Percentiles rank a stretch among this genome's conserved stretches.
phyloP scores from a whole-genome alignment of 2,329 filamentous ascomycete species.

The Neopestalotiopsis sp. region DNA sequence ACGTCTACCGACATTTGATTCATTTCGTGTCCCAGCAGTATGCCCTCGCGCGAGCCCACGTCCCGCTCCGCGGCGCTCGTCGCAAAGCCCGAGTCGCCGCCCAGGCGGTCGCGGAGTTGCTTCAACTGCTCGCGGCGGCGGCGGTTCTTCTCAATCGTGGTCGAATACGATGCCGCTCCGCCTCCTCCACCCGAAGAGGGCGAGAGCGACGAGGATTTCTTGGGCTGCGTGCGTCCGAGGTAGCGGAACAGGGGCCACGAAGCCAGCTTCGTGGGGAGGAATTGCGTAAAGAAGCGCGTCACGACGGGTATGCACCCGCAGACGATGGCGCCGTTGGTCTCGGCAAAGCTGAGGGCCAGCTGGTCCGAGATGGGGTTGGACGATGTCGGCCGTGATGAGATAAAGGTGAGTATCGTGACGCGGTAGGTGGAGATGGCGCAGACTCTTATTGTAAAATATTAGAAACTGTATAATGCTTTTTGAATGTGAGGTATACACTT shows the following conservation, averaged over 20 bases:
- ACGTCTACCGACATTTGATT: not conserved
- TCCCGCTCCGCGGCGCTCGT: not conserved
- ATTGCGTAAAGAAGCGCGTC: constrained; percentile 20
- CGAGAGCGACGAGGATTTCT: not conserved
- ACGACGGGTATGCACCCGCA: constrained; percentile 16
- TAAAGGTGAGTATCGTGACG: constrained; percentile 15
- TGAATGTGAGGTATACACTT: not conserved
- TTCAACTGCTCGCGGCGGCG: not conserved
- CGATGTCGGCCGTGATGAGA: not conserved
- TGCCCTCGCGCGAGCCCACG: constrained; percentile 2
- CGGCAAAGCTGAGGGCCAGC: constrained; percentile 17
- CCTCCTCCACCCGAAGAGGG: not conserved
- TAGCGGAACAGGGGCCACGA: not conserved
- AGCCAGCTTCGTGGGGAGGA: not conserved
- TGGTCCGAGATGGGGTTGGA: constrained; percentile 1
- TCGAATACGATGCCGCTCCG: not conserved
- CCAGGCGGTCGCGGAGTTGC: not conserved
- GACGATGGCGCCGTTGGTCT: constrained; percentile 20
- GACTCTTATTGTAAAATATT: not conserved
- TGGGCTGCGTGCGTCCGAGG: not conserved
- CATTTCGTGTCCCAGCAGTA: not conserved
- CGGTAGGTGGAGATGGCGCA: constrained; percentile 18
- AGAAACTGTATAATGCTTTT: not conserved
- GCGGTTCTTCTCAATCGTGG: constrained; percentile 14
- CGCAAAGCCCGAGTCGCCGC: constrained; percentile 1